Base-by-base conservation (phyloP, 2,329 filamentous ascomycete species). In the Neopestalotiopsis clavispora region DNA sequence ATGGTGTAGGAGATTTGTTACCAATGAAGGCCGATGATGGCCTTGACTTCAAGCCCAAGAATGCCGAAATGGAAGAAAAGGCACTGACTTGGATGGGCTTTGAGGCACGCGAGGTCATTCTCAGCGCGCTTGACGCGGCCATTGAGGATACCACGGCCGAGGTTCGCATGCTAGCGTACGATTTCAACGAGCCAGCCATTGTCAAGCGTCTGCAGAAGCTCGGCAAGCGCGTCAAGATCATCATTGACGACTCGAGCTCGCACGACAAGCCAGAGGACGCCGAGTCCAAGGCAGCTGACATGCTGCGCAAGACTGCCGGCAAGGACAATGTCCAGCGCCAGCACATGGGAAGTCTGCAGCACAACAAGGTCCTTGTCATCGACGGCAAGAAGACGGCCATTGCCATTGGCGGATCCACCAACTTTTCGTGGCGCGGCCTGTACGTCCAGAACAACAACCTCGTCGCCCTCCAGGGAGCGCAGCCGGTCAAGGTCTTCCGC, bases 361-460 rank as follows among this genome's bases (percentile, higher is more conserved):
- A 63, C 38, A 63, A 63, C 34, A 63, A 63, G 34, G 34, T 34
- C n/a, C 20, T 63, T 4, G 60, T 63, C 60, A n/a, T 63, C 4
- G 60, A 63, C 14, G 60, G 60, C 32, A 38, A 45, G 32, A 38
- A 42, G 30, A 42, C 34, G 23, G 30, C 30, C n/a, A 63, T 63
- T 23, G 60, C 60, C 12, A 63, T 63, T 12, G 60, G 60, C 4
- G 60, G 60, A 7, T 63, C 60, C 32, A 63, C 60, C 14, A 63
- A 63, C 60, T 45, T 63, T 17, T 63, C 60, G 30, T 63, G 60
- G 60, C 60, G 60, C 38, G 60, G 60, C 2, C 34, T 63, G 10
- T 63, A 63, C 60, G 60, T 63, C 2, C 60, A 63, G 60, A 63
- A 63, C 60, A 63, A 63, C 34, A 63, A 63, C 34, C 30, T 42